Conservation (phyloP, 352 stramenopile species). For the Phytophthora podocarpi region DNA sequence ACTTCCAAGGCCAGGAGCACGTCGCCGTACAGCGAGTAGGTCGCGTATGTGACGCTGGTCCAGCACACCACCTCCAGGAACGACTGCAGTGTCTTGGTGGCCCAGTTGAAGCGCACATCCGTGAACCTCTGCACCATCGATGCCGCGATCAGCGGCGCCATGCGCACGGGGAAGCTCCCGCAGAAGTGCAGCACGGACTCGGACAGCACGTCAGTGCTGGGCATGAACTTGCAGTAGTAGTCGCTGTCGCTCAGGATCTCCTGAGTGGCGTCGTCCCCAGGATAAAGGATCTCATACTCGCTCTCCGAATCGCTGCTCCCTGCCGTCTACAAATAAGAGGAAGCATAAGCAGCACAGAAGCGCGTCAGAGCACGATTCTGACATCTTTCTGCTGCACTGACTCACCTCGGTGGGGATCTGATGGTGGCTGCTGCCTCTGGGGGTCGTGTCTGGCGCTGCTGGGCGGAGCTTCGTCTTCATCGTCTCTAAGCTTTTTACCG, state of each 20-base stretch:
- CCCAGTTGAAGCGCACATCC: slow-evolving; percentile 78
- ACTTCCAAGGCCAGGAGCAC: slow-evolving; percentile 66
- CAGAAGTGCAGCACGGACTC: slow-evolving; percentile 66
- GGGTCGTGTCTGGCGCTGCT: neutral
- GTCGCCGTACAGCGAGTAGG: slow-evolving; percentile 68
- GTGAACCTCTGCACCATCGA: slow-evolving; percentile 75
- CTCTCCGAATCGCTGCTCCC: slow-evolving; percentile 37
- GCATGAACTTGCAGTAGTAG: slow-evolving; percentile 67
- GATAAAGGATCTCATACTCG: slow-evolving; percentile 69
- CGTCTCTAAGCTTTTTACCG: slow-evolving; percentile 1
- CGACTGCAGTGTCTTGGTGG: slow-evolving; percentile 82
- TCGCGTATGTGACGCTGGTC: slow-evolving; percentile 67
- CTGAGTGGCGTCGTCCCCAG: slow-evolving; percentile 46
- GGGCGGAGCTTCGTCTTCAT: neutral
- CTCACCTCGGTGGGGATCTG: neutral
- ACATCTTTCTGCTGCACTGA: neutral
- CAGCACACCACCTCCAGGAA: slow-evolving; percentile 83
- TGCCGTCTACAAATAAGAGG: slow-evolving; percentile 14
- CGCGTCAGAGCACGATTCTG: no score
- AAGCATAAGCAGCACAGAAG: no score
- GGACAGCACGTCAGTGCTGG: slow-evolving; percentile 46
- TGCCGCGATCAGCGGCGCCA: slow-evolving; percentile 44
- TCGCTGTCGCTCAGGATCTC: slow-evolving; percentile 55
- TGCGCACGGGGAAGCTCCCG: slow-evolving; percentile 62
- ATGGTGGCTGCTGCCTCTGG: neutral